Conservation (phyloP, 306 rosid species). For the Lathyrus aphaca region DNA sequence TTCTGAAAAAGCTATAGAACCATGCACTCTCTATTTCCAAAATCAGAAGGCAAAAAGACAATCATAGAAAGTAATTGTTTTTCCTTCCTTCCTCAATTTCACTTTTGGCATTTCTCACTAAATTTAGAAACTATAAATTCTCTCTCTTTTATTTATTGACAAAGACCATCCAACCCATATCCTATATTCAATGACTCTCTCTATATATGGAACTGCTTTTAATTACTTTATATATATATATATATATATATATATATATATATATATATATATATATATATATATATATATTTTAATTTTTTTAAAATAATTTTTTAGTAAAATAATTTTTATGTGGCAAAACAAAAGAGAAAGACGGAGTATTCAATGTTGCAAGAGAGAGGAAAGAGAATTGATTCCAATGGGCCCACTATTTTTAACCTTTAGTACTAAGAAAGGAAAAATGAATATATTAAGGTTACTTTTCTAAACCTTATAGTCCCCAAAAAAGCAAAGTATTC, state of each 20-base stretch:
- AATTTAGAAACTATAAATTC: conserved; percentile 34
- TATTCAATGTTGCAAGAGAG: conserved; percentile 13
- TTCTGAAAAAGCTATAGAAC: conserved; percentile 36
- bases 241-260: neutral
- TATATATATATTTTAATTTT: neutral
- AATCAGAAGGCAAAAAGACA: conserved; percentile 39
- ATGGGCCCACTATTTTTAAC: conserved; percentile 28
- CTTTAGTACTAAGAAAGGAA: conserved; percentile 30
- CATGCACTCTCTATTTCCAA: conserved; percentile 27
- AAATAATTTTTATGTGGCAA: conserved; percentile 8
- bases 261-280: neutral
- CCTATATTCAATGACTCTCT: conserved; percentile 26
- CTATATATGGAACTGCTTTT: conserved; percentile 2
- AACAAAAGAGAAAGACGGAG: conserved; percentile 10
- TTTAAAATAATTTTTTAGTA: neutral
- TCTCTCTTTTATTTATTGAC: neutral
- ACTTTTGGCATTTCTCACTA: conserved; percentile 39
- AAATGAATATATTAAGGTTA: conserved; percentile 6
- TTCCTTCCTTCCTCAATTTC: conserved; percentile 13
- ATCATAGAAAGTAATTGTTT: conserved; percentile 33
- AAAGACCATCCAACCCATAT: conserved; percentile 8
- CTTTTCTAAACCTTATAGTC: conserved; percentile 37
- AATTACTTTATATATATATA: neutral
- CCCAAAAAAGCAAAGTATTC: conserved; percentile 33
- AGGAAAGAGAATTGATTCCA: neutral